A percentile compares a stretch with the other conserved stretches of the same genome.
Conservation (phyloP, 495 filamentous ascomycete species). For the Hyaloscypha variabilis region DNA sequence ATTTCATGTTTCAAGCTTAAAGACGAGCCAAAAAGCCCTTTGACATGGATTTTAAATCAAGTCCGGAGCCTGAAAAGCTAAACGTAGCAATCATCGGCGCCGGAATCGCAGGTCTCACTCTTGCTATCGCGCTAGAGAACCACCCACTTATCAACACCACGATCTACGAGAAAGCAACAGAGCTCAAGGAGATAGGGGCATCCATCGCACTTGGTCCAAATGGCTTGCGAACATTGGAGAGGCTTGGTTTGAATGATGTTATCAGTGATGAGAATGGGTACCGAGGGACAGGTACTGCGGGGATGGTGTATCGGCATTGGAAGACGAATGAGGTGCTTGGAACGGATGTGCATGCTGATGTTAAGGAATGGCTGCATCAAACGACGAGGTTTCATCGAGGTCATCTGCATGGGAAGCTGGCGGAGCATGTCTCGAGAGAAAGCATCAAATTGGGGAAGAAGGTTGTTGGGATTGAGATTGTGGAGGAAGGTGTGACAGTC, state of each 20-base stretch:
- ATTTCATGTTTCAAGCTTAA: background rate
- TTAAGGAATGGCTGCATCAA: slow-evolving; percentile 43
- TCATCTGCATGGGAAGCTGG: slow-evolving; percentile 48
- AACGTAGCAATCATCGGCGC: slow-evolving; percentile 46
- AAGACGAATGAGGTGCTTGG: slow-evolving; percentile 50
- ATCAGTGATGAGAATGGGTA: slow-evolving; percentile 44
- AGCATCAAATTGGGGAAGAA: slow-evolving; percentile 33
- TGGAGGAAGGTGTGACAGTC: slow-evolving; percentile 26
- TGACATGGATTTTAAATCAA: background rate
- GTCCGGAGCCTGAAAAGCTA: background rate
- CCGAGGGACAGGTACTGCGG: slow-evolving; percentile 37
- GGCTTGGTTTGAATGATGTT: slow-evolving; percentile 44
- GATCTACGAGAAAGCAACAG: slow-evolving; percentile 48
- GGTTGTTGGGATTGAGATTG: slow-evolving; percentile 26
- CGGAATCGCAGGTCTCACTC: slow-evolving; percentile 50
- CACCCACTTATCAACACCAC: slow-evolving; percentile 43
- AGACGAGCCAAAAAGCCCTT: background rate
- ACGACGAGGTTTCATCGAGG: slow-evolving; percentile 50
- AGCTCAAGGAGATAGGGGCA: slow-evolving; percentile 50
- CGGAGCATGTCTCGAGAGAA: slow-evolving; percentile 42
- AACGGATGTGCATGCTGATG: slow-evolving; percentile 39
- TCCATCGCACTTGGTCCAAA: slow-evolving; percentile 54
- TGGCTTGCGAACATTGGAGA: slow-evolving; percentile 52
- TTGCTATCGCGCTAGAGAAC: slow-evolving; percentile 44
- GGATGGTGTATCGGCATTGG: slow-evolving; percentile 42